Percentiles rank a stretch among this genome's conserved stretches.
Evolutionary conservation across 2,329 filamentous ascomycete genomes (phyloP).

Genomic region (Oidium heveae): DNA sequence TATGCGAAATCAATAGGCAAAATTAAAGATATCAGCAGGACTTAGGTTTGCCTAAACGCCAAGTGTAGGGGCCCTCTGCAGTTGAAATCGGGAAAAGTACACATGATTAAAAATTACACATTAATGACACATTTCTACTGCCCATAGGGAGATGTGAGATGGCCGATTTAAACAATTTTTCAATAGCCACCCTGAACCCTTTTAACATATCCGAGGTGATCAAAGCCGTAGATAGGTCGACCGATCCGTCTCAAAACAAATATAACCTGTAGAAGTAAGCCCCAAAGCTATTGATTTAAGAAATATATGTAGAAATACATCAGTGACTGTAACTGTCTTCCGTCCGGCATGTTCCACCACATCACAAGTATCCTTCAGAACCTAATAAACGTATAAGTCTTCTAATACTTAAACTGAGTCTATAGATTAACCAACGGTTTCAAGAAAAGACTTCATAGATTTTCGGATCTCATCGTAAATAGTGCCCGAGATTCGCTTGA

Average conservation of each 20-base stretch:
- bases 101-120: too few relatives aligned
- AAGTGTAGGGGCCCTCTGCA: too few relatives aligned
- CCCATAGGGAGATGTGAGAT: too few relatives aligned
- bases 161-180: too few relatives aligned
- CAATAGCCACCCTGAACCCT: not conserved
- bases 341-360: conserved; percentile 27
- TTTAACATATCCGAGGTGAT: conserved; percentile 7
- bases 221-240: conserved; percentile 31
- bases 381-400: conserved; percentile 19
- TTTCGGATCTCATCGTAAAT: conserved; percentile 38
- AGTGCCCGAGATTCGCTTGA: conserved; percentile 40
- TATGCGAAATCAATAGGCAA: too few relatives aligned
- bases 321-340: conserved; percentile 36
- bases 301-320: conserved; percentile 19
- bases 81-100: too few relatives aligned
- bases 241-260: conserved; percentile 24
- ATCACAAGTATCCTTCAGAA: conserved; percentile 22
- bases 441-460: conserved; percentile 25
- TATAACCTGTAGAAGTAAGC: conserved; percentile 23
- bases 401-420: not conserved
- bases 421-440: conserved; percentile 16
- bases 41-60: too few relatives aligned
- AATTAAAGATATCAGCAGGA: too few relatives aligned
- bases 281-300: not conserved
- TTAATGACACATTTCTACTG: too few relatives aligned